A percentile compares a stretch with the other conserved stretches of the same genome.
phyloP scores from a whole-genome alignment of 768 basidiomycete genomes.

The Phylloporus sp. region DNA sequence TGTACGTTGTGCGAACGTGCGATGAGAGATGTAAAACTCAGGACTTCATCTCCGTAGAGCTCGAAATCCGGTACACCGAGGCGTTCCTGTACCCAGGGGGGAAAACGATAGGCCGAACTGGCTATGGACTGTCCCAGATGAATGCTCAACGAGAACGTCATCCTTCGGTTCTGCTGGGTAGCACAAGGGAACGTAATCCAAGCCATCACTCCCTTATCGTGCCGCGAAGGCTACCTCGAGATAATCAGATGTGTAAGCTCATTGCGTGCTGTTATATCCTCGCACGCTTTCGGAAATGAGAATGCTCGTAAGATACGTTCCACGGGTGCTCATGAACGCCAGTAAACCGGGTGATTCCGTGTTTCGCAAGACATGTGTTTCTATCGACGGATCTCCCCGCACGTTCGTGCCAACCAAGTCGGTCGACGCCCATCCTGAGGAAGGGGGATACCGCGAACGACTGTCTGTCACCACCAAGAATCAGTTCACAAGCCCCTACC shows the following conservation, averaged over 20 bases:
- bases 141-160: slow-evolving; percentile 4
- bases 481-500: not conserved
- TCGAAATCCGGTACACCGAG: slow-evolving; percentile 26
- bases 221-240: slow-evolving; percentile 9
- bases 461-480: not conserved
- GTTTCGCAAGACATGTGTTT: not conserved
- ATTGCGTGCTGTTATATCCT: not conserved
- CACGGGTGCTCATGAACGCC: slow-evolving; percentile 11
- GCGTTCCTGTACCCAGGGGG: slow-evolving; percentile 25
- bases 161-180: slow-evolving; percentile 13
- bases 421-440: not conserved
- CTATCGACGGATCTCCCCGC: slow-evolving; percentile 3
- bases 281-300: slow-evolving; percentile 17
- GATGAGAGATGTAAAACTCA: slow-evolving; percentile 18
- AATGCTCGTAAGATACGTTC: slow-evolving; percentile 9
- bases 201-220: slow-evolving; percentile 8
- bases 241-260: slow-evolving; percentile 12
- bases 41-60: slow-evolving; percentile 25
- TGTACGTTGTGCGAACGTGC: slow-evolving; percentile 24
- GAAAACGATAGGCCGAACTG: slow-evolving; percentile 17
- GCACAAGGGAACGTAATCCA: slow-evolving; percentile 7
- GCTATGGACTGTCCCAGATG: slow-evolving; percentile 20
- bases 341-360: slow-evolving; percentile 7
- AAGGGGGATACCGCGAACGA: not conserved
- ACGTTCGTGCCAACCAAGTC: not conserved